Evolutionary conservation across 495 filamentous ascomycete genomes (phyloP).

Genomic region (Pyronema domesticum): DNA sequence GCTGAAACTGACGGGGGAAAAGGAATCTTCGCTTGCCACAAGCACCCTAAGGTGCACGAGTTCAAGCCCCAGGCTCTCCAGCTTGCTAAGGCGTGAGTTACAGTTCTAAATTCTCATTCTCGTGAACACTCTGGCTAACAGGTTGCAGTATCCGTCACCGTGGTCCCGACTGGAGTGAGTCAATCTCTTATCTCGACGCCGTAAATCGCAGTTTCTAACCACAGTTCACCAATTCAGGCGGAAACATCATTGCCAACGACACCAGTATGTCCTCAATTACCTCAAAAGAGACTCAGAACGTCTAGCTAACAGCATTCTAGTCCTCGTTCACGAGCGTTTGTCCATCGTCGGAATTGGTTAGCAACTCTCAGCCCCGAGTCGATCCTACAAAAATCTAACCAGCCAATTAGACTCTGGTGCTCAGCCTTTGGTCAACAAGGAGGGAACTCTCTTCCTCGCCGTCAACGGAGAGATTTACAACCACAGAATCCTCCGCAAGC

Average conservation of each 20-base stretch:
- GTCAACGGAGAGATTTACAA: conserved; percentile 99
- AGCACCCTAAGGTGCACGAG: conserved; percentile 85
- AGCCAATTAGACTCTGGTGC: conserved; percentile 60
- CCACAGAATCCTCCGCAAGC: conserved; percentile 80
- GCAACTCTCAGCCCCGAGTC: conserved; percentile 22
- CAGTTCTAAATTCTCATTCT: conserved; percentile 6
- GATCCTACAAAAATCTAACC: conserved; percentile 4
- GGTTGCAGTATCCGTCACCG: conserved; percentile 71
- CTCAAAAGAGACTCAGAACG: background rate
- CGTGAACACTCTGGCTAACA: conserved; percentile 20
- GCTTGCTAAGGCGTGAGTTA: conserved; percentile 80
- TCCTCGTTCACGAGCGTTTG: conserved; percentile 91
- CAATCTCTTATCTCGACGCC: conserved; percentile 1
- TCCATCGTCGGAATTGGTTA: conserved; percentile 93
- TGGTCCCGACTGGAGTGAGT: conserved; percentile 97
- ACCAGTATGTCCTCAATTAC: conserved; percentile 48
- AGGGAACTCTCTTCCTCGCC: conserved; percentile 70
- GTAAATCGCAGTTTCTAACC: background rate
- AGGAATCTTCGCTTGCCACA: conserved; percentile 94
- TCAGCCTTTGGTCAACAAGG: conserved; percentile 83
- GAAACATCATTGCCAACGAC: conserved; percentile 70
- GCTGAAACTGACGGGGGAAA: background rate
- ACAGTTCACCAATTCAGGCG: conserved; percentile 36
- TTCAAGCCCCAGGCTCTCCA: conserved; percentile 95
- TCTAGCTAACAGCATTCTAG: conserved; percentile 31